Percentiles rank a stretch among this genome's conserved stretches.
Conservation (phyloP, 495 filamentous ascomycete species). For the Talaromyces proteolyticus region DNA sequence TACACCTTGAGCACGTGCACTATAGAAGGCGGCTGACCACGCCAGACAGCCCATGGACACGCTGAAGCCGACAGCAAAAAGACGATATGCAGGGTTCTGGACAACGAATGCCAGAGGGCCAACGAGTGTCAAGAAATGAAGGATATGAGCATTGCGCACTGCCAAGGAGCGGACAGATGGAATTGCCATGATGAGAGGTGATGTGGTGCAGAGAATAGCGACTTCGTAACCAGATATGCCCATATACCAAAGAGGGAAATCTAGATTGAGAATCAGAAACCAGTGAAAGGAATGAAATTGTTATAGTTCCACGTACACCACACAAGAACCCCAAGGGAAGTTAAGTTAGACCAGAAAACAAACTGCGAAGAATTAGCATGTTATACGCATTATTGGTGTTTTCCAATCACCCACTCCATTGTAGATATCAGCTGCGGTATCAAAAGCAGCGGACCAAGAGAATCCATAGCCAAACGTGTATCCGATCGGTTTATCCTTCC, state of each 20-base stretch:
- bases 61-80: constrained; percentile 74
- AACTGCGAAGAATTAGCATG: constrained; percentile 51
- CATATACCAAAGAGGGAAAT: constrained; percentile 99
- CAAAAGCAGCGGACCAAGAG: constrained; percentile 66
- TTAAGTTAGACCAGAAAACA: constrained; percentile 93
- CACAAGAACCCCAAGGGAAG: constrained; percentile 76
- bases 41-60: constrained; percentile 72
- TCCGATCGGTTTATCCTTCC: constrained; percentile 69
- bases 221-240: constrained; percentile 96
- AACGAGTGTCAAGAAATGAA: constrained; percentile 69
- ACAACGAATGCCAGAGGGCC: constrained; percentile 79
- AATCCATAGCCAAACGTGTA: constrained; percentile 68
- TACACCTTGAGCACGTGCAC: constrained; percentile 65
- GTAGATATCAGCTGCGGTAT: constrained; percentile 85
- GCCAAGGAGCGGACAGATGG: constrained; percentile 60
- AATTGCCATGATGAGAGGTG: constrained; percentile 76
- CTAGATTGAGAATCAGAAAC: constrained; percentile 33
- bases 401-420: constrained; percentile 61
- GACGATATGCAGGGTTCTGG: constrained; percentile 64
- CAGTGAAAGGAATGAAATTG: not conserved
- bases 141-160: constrained; percentile 57
- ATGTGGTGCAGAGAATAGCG: constrained; percentile 75
- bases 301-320: constrained; percentile 67
- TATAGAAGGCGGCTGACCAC: constrained; percentile 75
- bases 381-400: constrained; percentile 4